Conservation (phyloP, 2,329 filamentous ascomycete genomes). For the Chaetomium sp. region DNA sequence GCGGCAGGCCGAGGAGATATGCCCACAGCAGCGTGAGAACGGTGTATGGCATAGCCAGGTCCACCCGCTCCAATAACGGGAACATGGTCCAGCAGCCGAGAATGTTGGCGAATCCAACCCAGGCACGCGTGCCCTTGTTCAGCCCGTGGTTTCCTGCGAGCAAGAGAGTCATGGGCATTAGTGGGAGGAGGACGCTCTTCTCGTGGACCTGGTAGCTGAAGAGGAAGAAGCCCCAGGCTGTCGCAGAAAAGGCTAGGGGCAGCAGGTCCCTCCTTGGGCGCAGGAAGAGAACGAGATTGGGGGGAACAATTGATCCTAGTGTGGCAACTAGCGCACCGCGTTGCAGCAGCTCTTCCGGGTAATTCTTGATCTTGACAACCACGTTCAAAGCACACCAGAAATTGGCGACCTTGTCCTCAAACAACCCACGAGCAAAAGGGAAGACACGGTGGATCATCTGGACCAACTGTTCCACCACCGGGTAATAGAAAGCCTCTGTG, state of each 20-base stretch:
- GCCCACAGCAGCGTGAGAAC: constrained; percentile 84
- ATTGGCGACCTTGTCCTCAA: constrained; percentile 98
- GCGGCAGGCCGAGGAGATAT: constrained; percentile 82
- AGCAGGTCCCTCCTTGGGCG: constrained; percentile 71
- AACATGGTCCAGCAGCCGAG: constrained; percentile 91
- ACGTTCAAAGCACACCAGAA: constrained; percentile 94
- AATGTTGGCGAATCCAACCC: constrained; percentile 94
- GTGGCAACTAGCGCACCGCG: constrained; percentile 69
- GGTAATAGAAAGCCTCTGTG: constrained; percentile 63
- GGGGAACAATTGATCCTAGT: constrained; percentile 66
- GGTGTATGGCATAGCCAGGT: constrained; percentile 75
- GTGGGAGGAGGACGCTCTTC: constrained; percentile 87
- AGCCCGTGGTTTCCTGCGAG: constrained; percentile 74
- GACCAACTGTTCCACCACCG: constrained; percentile 66
- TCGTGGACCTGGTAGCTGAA: constrained; percentile 98
- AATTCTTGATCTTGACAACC: constrained; percentile 75
- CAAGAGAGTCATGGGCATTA: constrained; percentile 88
- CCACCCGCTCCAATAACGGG: constrained; percentile 78
- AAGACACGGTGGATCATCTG: constrained; percentile 92
- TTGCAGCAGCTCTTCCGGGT: constrained; percentile 66
- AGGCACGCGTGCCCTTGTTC: constrained; percentile 68
- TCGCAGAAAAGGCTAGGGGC: constrained; percentile 72
- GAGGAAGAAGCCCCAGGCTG: constrained; percentile 94
- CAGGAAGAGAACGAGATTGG: constrained; percentile 72
- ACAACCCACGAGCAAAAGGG: constrained; percentile 89